phyloP scores from a whole-genome alignment of 139 green algal species.

The Eudorina sp. region DNA sequence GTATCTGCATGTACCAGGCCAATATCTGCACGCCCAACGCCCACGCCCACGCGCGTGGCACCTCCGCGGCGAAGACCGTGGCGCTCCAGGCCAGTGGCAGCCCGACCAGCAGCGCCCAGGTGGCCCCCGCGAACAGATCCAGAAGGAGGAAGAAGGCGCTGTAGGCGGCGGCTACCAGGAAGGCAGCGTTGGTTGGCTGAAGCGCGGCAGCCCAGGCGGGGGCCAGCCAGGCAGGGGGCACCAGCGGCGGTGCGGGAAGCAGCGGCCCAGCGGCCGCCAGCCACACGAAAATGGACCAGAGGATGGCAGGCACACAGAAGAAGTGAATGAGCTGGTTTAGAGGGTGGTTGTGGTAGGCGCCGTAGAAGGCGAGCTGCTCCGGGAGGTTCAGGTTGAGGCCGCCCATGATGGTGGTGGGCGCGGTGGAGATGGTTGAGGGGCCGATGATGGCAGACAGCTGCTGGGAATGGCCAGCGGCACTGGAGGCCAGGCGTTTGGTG shows the following conservation, averaged over 20 bases:
- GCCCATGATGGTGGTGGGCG: not conserved
- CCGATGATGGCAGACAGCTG: too few species aligned
- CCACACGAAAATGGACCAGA: slow-evolving; percentile 80
- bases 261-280: slow-evolving; percentile 67
- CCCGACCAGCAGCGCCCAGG: slow-evolving; percentile 74
- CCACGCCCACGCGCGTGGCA: not conserved
- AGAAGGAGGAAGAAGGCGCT: slow-evolving; percentile 73
- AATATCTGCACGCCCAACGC: slow-evolving; percentile 57
- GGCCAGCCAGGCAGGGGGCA: not conserved
- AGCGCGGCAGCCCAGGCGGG: slow-evolving; percentile 3
- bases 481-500: too few species aligned
- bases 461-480: too few species aligned
- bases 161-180: slow-evolving; percentile 46
- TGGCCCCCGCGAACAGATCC: slow-evolving; percentile 78
- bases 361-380: slow-evolving; percentile 82
- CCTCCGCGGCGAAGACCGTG: slow-evolving; percentile 59
- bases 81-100: slow-evolving; percentile 74
- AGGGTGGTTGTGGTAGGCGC: slow-evolving; percentile 77
- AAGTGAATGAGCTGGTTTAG: slow-evolving; percentile 90
- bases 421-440: not conserved
- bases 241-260: slow-evolving; percentile 8
- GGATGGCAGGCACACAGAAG: slow-evolving; percentile 83
- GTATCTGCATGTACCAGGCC: slow-evolving; percentile 77
- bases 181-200: slow-evolving; percentile 55
- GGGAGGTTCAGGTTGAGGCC: slow-evolving; percentile 49